Evolutionary conservation across 805 yeast species (phyloP).

Genomic region (Starmera quercuum): DNA sequence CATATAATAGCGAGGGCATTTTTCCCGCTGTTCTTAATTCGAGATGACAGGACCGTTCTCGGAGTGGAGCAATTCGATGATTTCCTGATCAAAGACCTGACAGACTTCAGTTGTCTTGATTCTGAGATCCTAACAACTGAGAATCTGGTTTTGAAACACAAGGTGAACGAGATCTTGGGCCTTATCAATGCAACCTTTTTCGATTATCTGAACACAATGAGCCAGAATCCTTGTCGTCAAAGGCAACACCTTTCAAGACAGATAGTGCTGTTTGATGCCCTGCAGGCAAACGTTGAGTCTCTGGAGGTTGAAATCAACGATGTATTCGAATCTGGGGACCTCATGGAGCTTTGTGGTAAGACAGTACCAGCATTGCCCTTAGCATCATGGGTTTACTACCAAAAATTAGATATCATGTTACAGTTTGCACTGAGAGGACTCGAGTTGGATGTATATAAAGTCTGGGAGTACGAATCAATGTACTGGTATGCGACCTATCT

Average conservation of each 20-base stretch:
- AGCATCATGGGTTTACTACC: conserved; percentile 59
- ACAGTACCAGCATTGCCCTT: conserved; percentile 48
- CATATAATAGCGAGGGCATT: conserved; percentile 51
- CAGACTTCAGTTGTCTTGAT: conserved; percentile 33
- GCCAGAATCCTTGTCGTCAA: conserved; percentile 75
- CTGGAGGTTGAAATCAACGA: conserved; percentile 42
- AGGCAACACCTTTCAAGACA: conserved; percentile 63
- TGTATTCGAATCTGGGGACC: conserved; percentile 25
- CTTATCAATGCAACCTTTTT: conserved; percentile 41
- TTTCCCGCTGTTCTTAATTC: conserved; percentile 50
- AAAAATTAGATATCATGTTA: conserved; percentile 64
- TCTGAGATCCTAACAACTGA: conserved; percentile 22
- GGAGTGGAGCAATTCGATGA: conserved; percentile 38
- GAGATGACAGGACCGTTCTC: conserved; percentile 53
- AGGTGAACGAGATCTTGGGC: conserved; percentile 26
- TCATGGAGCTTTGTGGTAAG: conserved; percentile 12
- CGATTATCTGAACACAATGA: conserved; percentile 34
- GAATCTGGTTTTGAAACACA: conserved; percentile 13
- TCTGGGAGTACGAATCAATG: conserved; percentile 59
- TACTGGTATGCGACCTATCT: conserved; percentile 62
- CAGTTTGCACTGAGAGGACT: conserved; percentile 69
- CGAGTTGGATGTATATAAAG: conserved; percentile 64
- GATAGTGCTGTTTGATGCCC: conserved; percentile 61
- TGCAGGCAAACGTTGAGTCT: conserved; percentile 68
- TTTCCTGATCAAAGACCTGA: conserved; percentile 34